Conservation (phyloP, 2,329 filamentous ascomycete genomes). For the Pseudocercospora fijiensis region DNA sequence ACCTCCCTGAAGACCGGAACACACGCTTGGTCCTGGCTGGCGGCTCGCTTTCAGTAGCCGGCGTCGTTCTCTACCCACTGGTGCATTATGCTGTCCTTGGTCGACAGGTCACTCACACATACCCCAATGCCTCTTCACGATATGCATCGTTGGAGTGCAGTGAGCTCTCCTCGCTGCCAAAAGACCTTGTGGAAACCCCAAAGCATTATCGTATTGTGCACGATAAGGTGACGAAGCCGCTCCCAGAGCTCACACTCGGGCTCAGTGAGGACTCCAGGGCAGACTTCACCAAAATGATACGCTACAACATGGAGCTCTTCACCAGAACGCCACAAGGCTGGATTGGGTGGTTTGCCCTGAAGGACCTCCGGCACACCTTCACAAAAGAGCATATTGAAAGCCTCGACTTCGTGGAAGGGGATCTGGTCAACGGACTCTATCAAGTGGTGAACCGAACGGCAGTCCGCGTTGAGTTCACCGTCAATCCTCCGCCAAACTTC, state of each 20-base stretch:
- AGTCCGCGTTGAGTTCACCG: constrained; percentile 21
- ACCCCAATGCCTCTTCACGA: constrained; percentile 20
- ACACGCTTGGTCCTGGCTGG: constrained; percentile 22
- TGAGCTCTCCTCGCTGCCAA: constrained; percentile 23
- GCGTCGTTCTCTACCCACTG: constrained; percentile 23
- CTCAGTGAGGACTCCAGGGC: constrained; percentile 15
- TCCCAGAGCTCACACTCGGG: constrained; percentile 18
- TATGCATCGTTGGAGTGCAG: constrained; percentile 24
- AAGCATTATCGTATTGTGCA: constrained; percentile 23
- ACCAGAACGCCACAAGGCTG: constrained; percentile 21
- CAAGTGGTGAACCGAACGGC: constrained; percentile 24
- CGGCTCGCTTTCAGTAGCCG: constrained; percentile 21
- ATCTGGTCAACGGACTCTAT: constrained; percentile 27
- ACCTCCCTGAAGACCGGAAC: constrained; percentile 22
- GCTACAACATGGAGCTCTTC: constrained; percentile 24
- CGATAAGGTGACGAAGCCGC: constrained; percentile 25
- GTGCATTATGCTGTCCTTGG: constrained; percentile 23
- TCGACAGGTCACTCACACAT: constrained; percentile 23
- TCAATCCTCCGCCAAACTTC: constrained; percentile 4
- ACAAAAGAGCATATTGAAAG: constrained; percentile 22
- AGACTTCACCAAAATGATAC: constrained; percentile 26
- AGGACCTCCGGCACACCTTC: constrained; percentile 21
- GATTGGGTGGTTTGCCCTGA: constrained; percentile 20
- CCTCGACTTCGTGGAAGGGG: constrained; percentile 24
- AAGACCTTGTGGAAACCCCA: constrained; percentile 21